Evolutionary conservation across 345 rosid species (phyloP).

Genomic region (Citrus glauca): DNA sequence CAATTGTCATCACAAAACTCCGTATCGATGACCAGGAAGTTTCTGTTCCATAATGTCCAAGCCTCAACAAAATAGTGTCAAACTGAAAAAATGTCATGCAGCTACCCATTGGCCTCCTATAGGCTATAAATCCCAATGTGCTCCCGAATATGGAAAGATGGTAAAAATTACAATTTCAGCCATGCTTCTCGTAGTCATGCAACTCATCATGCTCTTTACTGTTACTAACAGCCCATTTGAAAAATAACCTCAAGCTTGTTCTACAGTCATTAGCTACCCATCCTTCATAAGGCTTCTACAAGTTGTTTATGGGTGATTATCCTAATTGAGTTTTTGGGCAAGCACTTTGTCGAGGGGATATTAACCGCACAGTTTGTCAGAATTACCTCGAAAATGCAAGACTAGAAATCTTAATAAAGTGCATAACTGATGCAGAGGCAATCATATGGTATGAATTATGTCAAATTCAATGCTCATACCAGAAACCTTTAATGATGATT

Average conservation of each 20-base stretch:
- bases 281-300: slow-evolving; percentile 26
- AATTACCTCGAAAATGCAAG: slow-evolving; percentile 26
- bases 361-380: slow-evolving; percentile 14
- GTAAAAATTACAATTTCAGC: neutral
- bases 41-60: neutral
- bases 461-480: slow-evolving; percentile 32
- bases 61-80: neutral
- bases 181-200: neutral
- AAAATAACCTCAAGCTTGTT: slow-evolving; percentile 9
- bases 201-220: neutral
- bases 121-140: neutral
- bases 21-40: neutral
- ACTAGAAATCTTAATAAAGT: slow-evolving; percentile 6
- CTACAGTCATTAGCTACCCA: slow-evolving; percentile 12
- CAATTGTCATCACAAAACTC: neutral
- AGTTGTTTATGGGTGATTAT: slow-evolving; percentile 9
- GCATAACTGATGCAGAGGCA: slow-evolving; percentile 11
- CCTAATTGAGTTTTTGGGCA: slow-evolving; percentile 20
- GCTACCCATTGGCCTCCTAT: neutral
- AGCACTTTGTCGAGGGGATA: slow-evolving; percentile 34
- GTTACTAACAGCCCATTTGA: slow-evolving; percentile 14
- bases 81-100: neutral
- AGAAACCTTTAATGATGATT: neutral
- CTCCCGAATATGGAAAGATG: neutral
- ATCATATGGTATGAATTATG: slow-evolving; percentile 34